Evolutionary conservation across 805 yeast species (phyloP).

Genomic region (Sugiyamaella floridensis): DNA sequence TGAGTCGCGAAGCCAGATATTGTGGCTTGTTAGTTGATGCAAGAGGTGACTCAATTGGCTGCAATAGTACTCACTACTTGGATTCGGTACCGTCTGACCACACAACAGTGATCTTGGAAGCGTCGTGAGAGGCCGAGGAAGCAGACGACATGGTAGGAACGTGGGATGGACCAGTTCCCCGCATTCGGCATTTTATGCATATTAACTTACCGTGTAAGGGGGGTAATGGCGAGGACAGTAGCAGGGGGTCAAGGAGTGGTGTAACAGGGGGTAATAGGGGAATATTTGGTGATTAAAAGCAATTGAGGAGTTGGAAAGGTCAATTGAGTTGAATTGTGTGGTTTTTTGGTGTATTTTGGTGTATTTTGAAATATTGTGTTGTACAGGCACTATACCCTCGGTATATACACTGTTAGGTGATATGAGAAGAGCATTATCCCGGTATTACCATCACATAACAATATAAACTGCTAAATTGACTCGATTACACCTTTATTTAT

Average conservation of each 20-base stretch:
- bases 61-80: constrained; percentile 18
- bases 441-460: too few relatives aligned
- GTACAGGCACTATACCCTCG: too few relatives aligned
- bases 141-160: background rate
- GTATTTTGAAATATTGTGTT: too few relatives aligned
- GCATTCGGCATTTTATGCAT: background rate
- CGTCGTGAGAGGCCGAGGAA: constrained; percentile 9
- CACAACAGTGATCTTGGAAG: constrained; percentile 20
- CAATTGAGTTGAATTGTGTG: too few relatives aligned
- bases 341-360: too few relatives aligned
- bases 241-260: too few relatives aligned
- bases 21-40: constrained; percentile 28
- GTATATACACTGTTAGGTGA: too few relatives aligned
- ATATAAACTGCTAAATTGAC: too few relatives aligned
- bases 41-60: background rate
- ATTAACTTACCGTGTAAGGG: background rate
- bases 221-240: background rate
- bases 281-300: too few relatives aligned
- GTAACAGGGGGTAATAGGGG: background rate
- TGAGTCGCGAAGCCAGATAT: constrained; percentile 59
- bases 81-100: constrained; percentile 27
- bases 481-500: too few relatives aligned
- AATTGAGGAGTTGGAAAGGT: too few relatives aligned
- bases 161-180: background rate
- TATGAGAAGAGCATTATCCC: too few relatives aligned